Base-by-base conservation (phyloP, 495 filamentous ascomycete genomes). In the Halenospora varia region DNA sequence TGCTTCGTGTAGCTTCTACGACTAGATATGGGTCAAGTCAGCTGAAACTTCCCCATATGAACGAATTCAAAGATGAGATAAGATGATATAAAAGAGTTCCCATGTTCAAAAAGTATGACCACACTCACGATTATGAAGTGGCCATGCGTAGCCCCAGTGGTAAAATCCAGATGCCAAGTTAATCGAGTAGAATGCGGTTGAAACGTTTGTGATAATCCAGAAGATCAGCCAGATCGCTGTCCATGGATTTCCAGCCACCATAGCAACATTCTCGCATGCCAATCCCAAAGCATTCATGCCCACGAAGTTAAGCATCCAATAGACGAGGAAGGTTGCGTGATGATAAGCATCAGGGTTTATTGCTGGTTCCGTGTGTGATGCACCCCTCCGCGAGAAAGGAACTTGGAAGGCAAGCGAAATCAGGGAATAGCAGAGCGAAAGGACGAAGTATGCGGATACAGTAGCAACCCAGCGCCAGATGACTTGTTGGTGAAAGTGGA, bases 291-390 rank as follows among this genome's bases (percentile, higher is more conserved):
- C 83, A 18, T 74, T 75, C 86, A 90, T 89, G 2, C 87, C 86
- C 1, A 84, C 71, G 69, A 76, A 89, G 60, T 89, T 90, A 17
- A 88, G 68, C 85, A 89, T 88, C 85, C 85, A 89, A 65, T 86
- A 89, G 0, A 89, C 83, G 0, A 80, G 69, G 52, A 90, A 89
- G 0, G 80, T 84, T 13, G 74, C 85, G 18, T 73, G 67, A 2
- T 78, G 77, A 66, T 87, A 89, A 0, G 79, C 82, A 41, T 84
- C 83, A 0, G 82, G 67, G 42, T 78, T 76, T 23, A 60, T 62
- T 0, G 76, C 74, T 8, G 76, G 63, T 1, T 75, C 56, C 4
- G 72, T 76, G n/a, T 71, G 65, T 11, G 77, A 71, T 0, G 73
- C 78, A 0, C 72, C 66, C 10, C 57, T 56, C 55, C 76, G 78